Conservation (phyloP, 2,329 filamentous ascomycete species). For the Penicillium sp. region DNA sequence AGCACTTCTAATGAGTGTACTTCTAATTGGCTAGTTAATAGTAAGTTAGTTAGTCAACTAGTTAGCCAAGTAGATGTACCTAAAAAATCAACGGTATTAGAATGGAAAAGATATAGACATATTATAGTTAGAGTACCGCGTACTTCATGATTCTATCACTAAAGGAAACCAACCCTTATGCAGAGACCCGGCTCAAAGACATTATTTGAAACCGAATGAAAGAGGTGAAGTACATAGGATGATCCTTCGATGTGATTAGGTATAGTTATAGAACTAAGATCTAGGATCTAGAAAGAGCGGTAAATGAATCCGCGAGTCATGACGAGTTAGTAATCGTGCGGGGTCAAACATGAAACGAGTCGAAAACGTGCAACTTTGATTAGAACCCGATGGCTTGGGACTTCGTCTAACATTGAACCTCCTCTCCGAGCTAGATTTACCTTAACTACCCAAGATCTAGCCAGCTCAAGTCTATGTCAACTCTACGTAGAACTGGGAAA, state of each 20-base stretch:
- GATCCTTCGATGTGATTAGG: too few relatives aligned
- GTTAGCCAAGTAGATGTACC: too few relatives aligned
- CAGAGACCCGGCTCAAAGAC: too few relatives aligned
- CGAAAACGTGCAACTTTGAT: too few relatives aligned
- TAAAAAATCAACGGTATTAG: not conserved
- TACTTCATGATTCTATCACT: not conserved
- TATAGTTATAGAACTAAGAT: too few relatives aligned
- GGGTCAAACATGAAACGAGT: not conserved
- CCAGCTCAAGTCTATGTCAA: not conserved
- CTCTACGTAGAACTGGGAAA: not conserved
- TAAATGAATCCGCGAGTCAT: not conserved
- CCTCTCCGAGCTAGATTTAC: not conserved
- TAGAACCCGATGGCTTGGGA: not conserved
- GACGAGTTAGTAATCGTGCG: not conserved
- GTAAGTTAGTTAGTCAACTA: too few relatives aligned
- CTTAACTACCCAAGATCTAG: not conserved
- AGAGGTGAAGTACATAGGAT: not conserved
- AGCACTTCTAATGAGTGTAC: too few relatives aligned
- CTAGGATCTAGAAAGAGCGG: not conserved
- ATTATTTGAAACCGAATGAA: not conserved
- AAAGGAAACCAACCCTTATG: too few relatives aligned
- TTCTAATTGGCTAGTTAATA: too few relatives aligned
- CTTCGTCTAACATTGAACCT: not conserved
- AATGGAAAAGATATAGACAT: not conserved
- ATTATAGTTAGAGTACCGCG: not conserved